A percentile compares a stretch with the other conserved stretches of the same genome.
phyloP scores from a whole-genome alignment of 2,329 filamentous ascomycete species.

The Colletotrichum theobromicola region DNA sequence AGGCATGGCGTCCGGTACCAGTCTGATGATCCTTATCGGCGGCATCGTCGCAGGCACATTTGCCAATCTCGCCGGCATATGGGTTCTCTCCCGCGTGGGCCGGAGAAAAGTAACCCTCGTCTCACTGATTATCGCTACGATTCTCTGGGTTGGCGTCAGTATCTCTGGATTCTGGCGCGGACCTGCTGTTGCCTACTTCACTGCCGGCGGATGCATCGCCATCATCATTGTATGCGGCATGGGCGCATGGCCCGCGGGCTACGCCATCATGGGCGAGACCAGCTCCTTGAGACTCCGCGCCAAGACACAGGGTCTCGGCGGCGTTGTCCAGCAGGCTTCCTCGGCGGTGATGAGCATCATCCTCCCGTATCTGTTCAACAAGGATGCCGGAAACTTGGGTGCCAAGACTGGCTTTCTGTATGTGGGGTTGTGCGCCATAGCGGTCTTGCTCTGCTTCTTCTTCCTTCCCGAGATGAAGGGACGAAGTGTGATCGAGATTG shows the following conservation, averaged over 20 bases:
- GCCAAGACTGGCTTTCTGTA: constrained; percentile 45
- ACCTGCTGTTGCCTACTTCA: constrained; percentile 41
- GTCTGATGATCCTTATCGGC: constrained; percentile 47
- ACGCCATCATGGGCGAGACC: constrained; percentile 45
- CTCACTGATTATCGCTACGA: constrained; percentile 33
- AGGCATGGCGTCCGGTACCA: constrained; percentile 31
- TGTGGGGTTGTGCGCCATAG: constrained; percentile 35
- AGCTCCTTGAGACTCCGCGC: constrained; percentile 46
- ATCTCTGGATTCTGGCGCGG: constrained; percentile 48
- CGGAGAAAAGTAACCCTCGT: constrained; percentile 40
- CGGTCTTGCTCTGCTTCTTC: constrained; percentile 43
- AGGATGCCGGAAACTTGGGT: constrained; percentile 38
- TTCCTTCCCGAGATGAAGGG: constrained; percentile 59
- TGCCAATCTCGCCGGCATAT: constrained; percentile 47
- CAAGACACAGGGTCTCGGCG: constrained; percentile 48
- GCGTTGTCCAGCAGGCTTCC: constrained; percentile 43
- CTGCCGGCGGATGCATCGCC: constrained; percentile 43
- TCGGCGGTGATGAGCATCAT: constrained; percentile 42
- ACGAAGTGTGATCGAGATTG: constrained; percentile 47
- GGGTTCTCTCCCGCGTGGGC: constrained; percentile 44
- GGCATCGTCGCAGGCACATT: constrained; percentile 48
- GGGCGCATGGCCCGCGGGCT: constrained; percentile 45
- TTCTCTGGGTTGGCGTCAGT: constrained; percentile 49
- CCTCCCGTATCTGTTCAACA: constrained; percentile 55
- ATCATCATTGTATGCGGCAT: constrained; percentile 46